Conservation (phyloP, 179 eudicot genomes). For the Pouteria campechiana region DNA sequence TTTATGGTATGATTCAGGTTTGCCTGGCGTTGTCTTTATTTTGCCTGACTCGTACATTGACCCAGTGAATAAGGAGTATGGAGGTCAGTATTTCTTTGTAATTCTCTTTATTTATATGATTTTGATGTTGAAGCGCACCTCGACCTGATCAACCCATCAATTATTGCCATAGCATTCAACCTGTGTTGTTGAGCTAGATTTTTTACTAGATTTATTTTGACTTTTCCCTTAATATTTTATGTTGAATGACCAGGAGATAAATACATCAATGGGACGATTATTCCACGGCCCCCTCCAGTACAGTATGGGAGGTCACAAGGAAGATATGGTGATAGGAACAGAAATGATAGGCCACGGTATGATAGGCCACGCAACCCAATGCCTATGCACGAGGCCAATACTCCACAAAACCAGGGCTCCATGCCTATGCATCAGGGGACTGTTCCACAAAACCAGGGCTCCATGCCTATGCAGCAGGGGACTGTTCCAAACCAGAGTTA, state of each 20-base stretch:
- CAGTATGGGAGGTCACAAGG: constrained; percentile 59
- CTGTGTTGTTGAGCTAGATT: too few relatives aligned
- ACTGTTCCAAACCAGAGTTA: constrained; percentile 17
- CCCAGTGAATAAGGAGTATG: constrained; percentile 91
- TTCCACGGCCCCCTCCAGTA: constrained; percentile 82
- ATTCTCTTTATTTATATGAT: background rate
- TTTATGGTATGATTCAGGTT: constrained; percentile 23
- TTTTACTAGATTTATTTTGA: background rate
- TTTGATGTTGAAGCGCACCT: too few relatives aligned
- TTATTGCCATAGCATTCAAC: too few relatives aligned
- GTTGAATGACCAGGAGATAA: constrained; percentile 60
- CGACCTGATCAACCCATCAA: too few relatives aligned
- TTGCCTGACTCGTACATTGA: constrained; percentile 94
- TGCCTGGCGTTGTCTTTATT: constrained; percentile 82
- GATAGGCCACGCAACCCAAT: too few relatives aligned
- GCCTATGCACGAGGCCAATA: background rate
- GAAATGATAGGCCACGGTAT: constrained; percentile 10
- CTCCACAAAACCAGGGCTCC: background rate
- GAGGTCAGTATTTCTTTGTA: constrained; percentile 36
- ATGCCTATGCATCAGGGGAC: background rate
- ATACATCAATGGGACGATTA: constrained; percentile 78
- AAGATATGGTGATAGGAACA: constrained; percentile 18
- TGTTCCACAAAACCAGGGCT: too few relatives aligned
- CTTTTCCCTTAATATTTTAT: background rate
- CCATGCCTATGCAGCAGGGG: constrained; percentile 19